Conservation (phyloP, 306 rosid genomes). For the Cicer judaicum region DNA sequence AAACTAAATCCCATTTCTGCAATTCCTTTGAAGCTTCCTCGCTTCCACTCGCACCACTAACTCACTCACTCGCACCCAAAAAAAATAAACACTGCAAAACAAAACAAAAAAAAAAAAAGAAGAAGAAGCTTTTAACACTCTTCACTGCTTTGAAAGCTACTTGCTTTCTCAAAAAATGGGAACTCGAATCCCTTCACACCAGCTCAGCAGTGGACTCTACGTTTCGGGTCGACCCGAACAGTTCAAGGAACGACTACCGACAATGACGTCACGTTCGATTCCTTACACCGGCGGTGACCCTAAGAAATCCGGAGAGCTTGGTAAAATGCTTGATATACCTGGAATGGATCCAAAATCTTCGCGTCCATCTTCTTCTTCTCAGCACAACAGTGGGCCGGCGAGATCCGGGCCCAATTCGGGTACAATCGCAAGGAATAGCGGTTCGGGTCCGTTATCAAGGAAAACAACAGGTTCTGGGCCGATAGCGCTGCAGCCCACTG, state of each 20-base stretch:
- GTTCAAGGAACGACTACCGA: constrained; percentile 76
- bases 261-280: constrained; percentile 84
- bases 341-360: constrained; percentile 53
- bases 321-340: constrained; percentile 85
- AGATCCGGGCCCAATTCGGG: constrained; percentile 94
- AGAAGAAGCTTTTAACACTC: neutral
- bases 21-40: constrained; percentile 36
- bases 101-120: neutral
- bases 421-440: constrained; percentile 51
- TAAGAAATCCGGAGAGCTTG: constrained; percentile 93
- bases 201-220: constrained; percentile 87
- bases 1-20: constrained; percentile 54
- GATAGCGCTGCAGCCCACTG: constrained; percentile 66
- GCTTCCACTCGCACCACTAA: constrained; percentile 41
- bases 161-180: constrained; percentile 64
- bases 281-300: constrained; percentile 97
- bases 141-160: constrained; percentile 7
- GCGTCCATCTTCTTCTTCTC: constrained; percentile 75
- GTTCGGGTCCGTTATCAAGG: constrained; percentile 63
- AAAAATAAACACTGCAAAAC: neutral
- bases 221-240: constrained; percentile 94
- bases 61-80: constrained; percentile 19
- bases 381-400: constrained; percentile 64
- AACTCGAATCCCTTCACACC: constrained; percentile 83
- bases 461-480: constrained; percentile 83